Evolutionary conservation across 805 yeast genomes (phyloP).

Genomic region (Nakazawaea pomicola): DNA sequence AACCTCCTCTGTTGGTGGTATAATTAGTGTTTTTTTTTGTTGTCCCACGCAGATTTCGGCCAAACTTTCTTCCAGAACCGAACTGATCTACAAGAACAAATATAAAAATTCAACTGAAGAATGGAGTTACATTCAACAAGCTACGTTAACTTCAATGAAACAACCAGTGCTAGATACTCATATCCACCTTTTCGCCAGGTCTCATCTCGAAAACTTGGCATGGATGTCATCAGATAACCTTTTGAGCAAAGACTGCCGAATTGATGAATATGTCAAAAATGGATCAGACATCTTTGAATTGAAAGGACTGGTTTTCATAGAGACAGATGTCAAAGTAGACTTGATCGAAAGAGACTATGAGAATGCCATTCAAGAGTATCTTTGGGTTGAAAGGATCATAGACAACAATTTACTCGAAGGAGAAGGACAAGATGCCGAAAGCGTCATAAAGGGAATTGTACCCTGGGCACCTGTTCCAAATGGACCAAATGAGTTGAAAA

Average conservation of each 20-base stretch:
- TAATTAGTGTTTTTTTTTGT: too few relatives aligned
- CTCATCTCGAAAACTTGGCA: slow-evolving; percentile 21
- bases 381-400: slow-evolving; percentile 17
- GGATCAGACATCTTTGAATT: slow-evolving; percentile 13
- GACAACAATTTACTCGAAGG: slow-evolving; percentile 4
- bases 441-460: slow-evolving; percentile 26
- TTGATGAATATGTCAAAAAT: slow-evolving; percentile 23
- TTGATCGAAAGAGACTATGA: slow-evolving; percentile 16
- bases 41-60: too few relatives aligned
- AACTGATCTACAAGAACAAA: too few relatives aligned
- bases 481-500: slow-evolving; percentile 22
- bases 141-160: not conserved
- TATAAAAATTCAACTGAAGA: too few relatives aligned
- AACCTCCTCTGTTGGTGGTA: too few relatives aligned
- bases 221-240: slow-evolving; percentile 30
- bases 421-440: slow-evolving; percentile 13
- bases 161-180: slow-evolving; percentile 27
- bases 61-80: too few relatives aligned
- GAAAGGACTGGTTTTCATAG: slow-evolving; percentile 29
- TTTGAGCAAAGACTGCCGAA: slow-evolving; percentile 21
- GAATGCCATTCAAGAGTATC: slow-evolving; percentile 24
- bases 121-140: too few relatives aligned
- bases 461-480: slow-evolving; percentile 41
- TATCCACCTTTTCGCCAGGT: slow-evolving; percentile 29
- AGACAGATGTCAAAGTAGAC: slow-evolving; percentile 26